Conservation (phyloP, 257 asterid genomes). For the Solanum lycopersicoides region DNA sequence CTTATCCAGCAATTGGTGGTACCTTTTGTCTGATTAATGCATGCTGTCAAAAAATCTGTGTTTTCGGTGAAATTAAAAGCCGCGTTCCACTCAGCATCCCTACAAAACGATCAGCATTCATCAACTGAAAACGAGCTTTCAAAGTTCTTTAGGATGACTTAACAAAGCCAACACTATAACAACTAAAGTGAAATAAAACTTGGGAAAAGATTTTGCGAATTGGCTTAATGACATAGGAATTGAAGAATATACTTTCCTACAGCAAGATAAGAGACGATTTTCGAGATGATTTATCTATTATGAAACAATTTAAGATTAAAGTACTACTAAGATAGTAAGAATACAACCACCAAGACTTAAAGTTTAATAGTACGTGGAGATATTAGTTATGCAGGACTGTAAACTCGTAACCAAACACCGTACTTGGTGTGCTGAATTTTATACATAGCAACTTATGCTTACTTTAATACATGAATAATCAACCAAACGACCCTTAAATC, state of each 20-base stretch:
- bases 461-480: neutral
- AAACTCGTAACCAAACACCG: neutral
- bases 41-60: constrained; percentile 45
- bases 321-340: neutral
- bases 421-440: neutral
- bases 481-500: neutral
- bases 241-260: neutral
- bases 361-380: neutral
- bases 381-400: neutral
- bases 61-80: constrained; percentile 76
- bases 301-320: neutral
- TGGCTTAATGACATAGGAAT: neutral
- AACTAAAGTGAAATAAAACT: neutral
- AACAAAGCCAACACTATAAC: neutral
- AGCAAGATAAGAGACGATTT: neutral
- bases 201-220: neutral
- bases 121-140: neutral
- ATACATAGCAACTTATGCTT: neutral
- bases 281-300: neutral
- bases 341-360: neutral
- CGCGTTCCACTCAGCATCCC: constrained; percentile 76
- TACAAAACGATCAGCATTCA: constrained; percentile 9
- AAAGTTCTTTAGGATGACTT: neutral
- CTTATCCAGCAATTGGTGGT: neutral
- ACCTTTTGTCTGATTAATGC: constrained; percentile 49